These are phyloP conservation scores for Fusarium lateritium DNA, from an alignment of 2,329 filamentous ascomycete species.

Conservation along the genomic window DNA sequence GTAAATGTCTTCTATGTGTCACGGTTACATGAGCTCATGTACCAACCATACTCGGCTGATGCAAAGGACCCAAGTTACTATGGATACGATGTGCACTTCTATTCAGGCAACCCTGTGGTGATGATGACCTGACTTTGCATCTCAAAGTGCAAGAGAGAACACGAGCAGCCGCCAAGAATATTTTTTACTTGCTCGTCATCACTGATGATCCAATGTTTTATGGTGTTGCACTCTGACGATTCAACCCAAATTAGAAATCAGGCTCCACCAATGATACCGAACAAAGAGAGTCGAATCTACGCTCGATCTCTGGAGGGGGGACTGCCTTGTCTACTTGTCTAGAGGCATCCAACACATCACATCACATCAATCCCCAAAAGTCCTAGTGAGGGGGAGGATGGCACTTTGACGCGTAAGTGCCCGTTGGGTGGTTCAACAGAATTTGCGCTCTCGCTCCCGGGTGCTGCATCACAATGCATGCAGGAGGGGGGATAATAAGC, in stretches of 20 bases:
- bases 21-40: conserved; percentile 13
- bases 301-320: conserved; percentile 9
- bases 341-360: background rate
- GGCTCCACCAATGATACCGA: conserved; percentile 29
- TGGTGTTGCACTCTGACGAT: conserved; percentile 18
- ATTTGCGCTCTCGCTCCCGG: background rate
- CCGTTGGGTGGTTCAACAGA: conserved; percentile 2
- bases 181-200: conserved; percentile 5
- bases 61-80: conserved; percentile 9
- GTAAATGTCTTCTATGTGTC: conserved; percentile 3
- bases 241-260: conserved; percentile 20
- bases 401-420: conserved; percentile 34
- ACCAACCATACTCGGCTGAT: conserved; percentile 13
- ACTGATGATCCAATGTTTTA: conserved; percentile 8
- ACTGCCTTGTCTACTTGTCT: background rate
- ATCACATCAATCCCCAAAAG: conserved; percentile 7
- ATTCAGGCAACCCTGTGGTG: conserved; percentile 3
- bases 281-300: conserved; percentile 5
- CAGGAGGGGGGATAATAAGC: conserved; percentile 3
- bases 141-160: background rate
- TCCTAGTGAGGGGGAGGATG: conserved; percentile 10
- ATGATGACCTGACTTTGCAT: conserved; percentile 19
- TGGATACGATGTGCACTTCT: conserved; percentile 26
- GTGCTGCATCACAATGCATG: conserved; percentile 1
- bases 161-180: background rate